phyloP scores from a whole-genome alignment of 83 land plant species.

The Picea abies region DNA sequence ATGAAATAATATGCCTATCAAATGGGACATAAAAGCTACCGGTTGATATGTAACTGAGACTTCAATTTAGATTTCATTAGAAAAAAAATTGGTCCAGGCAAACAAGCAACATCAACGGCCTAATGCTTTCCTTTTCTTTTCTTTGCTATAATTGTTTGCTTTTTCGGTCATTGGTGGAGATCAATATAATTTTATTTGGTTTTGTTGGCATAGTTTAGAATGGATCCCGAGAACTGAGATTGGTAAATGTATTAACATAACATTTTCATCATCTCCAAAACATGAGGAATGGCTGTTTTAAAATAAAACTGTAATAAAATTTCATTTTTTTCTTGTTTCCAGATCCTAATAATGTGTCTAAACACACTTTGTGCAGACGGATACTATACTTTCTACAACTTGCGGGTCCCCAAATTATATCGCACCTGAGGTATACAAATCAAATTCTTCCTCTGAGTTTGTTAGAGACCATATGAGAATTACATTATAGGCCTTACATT shows the following conservation, averaged over 20 bases:
- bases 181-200: too few species aligned
- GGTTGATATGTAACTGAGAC: too few species aligned
- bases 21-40: too few species aligned
- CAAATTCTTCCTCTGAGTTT: background rate
- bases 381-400: constrained; percentile 37
- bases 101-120: too few species aligned
- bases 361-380: constrained; percentile 29
- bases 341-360: background rate
- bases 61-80: too few species aligned
- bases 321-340: background rate
- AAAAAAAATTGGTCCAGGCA: too few species aligned
- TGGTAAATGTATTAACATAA: background rate
- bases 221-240: background rate
- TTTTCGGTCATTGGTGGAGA: too few species aligned
- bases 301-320: background rate
- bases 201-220: background rate
- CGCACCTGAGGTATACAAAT: constrained; percentile 52
- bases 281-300: background rate
- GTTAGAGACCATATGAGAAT: background rate
- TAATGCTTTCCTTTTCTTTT: too few species aligned
- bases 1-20: background rate
- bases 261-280: background rate
- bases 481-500: background rate
- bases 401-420: constrained; percentile 64
- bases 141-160: too few species aligned